Evolutionary conservation across 1,284 basidiomycete genomes (phyloP).

Genomic region (Moesziomyces aphidis): DNA sequence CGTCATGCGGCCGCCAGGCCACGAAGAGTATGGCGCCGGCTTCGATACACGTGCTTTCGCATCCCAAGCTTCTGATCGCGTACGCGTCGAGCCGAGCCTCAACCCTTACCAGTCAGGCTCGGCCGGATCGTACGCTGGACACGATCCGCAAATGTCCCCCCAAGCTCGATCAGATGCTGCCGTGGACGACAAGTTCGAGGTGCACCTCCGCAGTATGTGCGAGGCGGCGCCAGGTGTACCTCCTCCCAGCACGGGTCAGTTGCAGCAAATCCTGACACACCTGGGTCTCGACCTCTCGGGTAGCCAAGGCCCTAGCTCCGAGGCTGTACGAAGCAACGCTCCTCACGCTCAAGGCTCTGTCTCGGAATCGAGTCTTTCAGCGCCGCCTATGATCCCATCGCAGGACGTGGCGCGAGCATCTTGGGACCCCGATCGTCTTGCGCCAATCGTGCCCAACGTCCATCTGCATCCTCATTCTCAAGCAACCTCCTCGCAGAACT

Average conservation of each 20-base stretch:
- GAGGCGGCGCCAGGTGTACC: slow-evolving; percentile 8
- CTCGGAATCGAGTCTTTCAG: background rate
- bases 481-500: slow-evolving; percentile 27
- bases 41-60: slow-evolving; percentile 22
- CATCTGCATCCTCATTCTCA: slow-evolving; percentile 15
- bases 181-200: slow-evolving; percentile 17
- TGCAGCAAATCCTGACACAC: slow-evolving; percentile 33
- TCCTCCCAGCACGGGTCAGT: slow-evolving; percentile 22
- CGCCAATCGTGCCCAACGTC: background rate
- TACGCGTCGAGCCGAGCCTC: slow-evolving; percentile 18
- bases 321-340: too few species aligned
- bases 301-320: slow-evolving; percentile 6
- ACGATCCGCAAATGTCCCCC: slow-evolving; percentile 5
- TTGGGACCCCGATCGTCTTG: slow-evolving; percentile 20
- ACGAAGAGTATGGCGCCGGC: slow-evolving; percentile 7
- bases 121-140: background rate
- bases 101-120: background rate
- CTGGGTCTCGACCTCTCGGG: slow-evolving; percentile 24
- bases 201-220: slow-evolving; percentile 24
- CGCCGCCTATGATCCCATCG: slow-evolving; percentile 20
- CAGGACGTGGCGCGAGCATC: slow-evolving; percentile 10
- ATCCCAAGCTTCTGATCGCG: slow-evolving; percentile 18
- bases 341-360: too few species aligned
- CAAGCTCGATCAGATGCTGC: slow-evolving; percentile 5
- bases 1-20: slow-evolving; percentile 4